Base-by-base conservation (phyloP, 169 alveolate species). In the Plasmodium yoelii region DNA sequence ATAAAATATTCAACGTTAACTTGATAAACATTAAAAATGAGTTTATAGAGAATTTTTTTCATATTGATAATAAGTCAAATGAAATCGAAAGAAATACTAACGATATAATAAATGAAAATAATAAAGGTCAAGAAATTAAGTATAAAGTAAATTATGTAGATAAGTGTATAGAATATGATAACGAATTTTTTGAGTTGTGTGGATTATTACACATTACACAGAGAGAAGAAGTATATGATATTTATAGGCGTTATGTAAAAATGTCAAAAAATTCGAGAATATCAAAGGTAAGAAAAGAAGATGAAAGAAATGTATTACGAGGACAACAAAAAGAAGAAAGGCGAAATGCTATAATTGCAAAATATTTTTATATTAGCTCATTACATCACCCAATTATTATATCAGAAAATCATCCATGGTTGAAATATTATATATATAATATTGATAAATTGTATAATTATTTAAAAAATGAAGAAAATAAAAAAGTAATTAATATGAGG, bases 331-430 rank as follows among this genome's bases (percentile, higher is more conserved):
- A 49, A 26, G 82, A 67, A 9, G 90, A 82, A 67, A 82, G 59
- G 49, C 65, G 90, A 28, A 67, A 67, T 4, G 90, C 90, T 18
- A 55, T 82, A 26, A 67, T 82, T n/a, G 71, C 90, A 10, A 82
- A 82, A 61, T 82, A 82, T 46, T 59, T 82, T 65, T 65, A 82
- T 55, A 67, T 82, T 57, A 82, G 82, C 68, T 65, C 90, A 7
- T 47, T 93, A 26, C 96, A 93, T 67, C 96, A 93, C 49, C 96
- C 96, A 13, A 92, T 93, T 5, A 93, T 93, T 51, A 89, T 90
- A 53, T 82, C 90, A 4, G 90, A 82, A 49, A 82, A 82, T 82
- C 90, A 82, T 47, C 90, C 90, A 4, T 82, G 90, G 90, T 39
- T 82, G 42, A 82, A 82, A 49, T 82, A 51, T 59, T 82, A 82